Evolutionary conservation across 768 basidiomycete species (phyloP), one percentile per base, ranked within the genome.

Genomic region (Hygrocybe coccinea): DNA sequence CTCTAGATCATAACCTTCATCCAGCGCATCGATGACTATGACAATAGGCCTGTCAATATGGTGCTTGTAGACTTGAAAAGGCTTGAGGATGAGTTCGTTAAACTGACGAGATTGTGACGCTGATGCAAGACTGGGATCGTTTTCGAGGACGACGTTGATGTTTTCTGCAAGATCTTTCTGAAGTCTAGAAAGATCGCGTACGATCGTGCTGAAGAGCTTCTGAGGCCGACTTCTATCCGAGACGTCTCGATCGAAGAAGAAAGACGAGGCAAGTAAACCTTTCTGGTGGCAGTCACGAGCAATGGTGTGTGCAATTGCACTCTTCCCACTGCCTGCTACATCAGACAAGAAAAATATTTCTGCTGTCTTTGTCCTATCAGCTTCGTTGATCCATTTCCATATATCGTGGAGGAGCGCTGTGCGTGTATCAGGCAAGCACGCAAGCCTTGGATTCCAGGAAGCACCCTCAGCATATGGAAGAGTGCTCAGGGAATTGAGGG

Each of bases 21-120:
- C 62, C 14, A 67, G 51, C 5, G 64, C 66, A 59, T 67, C 66
- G 19, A 67, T 60, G 11, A 67, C 59, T 15, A 62, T 37, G 9
- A 58, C 55, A 7, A 58, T 19, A 33, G 56, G 51, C 35, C 21
- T 21, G 43, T 43, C n/a, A 55, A 49, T 47, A 22, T 41, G 52
- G 35, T 29, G 19, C n/a, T 44, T 14, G 14, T 14, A 10, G 19
- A 54, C 37, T 12, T 46, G 44, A 46, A 22, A 46, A 24, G 58
- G 60, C 4, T 48, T 45, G 21, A 57, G 33, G 34, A 63, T 59
- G 10, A 63, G 51, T 49, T 63, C 54, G 37, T 49, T 19, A 33
- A 63, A 63, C 43, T 63, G 62, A 33, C 39, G 34, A 33, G 62
- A 55, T 24, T 56, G 43, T 4, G 57, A 51, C 29, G 57, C 29